A percentile compares a stretch with the other conserved stretches of the same genome.
Evolutionary conservation across 108 stramenopile species (phyloP).

Genomic region (Chaetoceros tenuissimus): DNA sequence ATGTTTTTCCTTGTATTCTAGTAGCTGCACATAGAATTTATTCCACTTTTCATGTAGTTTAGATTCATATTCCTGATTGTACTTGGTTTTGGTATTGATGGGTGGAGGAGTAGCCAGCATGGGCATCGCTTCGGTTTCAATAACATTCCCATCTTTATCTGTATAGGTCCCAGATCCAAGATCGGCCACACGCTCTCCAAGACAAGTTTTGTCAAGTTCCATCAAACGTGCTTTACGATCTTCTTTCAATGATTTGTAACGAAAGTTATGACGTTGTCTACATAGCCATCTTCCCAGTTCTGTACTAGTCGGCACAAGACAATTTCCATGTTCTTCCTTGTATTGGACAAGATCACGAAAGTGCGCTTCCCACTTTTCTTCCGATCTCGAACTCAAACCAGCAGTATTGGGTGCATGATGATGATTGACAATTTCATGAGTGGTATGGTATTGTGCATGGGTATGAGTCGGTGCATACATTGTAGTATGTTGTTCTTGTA

Average conservation of each 20-base stretch:
- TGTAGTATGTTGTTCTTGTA: neutral
- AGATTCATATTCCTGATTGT: neutral
- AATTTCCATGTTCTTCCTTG: slow-evolving; percentile 3
- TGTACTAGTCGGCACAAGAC: slow-evolving; percentile 1
- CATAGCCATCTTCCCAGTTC: neutral
- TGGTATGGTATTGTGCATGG: neutral
- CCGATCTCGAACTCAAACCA: neutral
- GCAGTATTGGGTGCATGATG: neutral
- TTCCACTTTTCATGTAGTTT: neutral
- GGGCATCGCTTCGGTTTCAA: neutral
- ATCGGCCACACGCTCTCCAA: neutral
- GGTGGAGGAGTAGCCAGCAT: neutral
- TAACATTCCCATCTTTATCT: neutral
- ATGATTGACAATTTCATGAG: neutral
- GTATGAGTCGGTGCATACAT: neutral
- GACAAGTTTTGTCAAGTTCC: neutral
- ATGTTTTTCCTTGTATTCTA: neutral
- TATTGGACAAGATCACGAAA: slow-evolving; percentile 1
- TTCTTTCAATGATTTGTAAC: neutral
- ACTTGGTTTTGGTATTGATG: neutral
- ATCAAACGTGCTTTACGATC: neutral
- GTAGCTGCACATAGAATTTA: neutral
- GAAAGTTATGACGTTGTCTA: neutral
- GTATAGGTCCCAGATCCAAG: neutral
- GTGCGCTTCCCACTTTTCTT: slow-evolving; percentile 5